Conservation (phyloP, 176 grass and related monocot genomes). For the Phragmites australis region DNA sequence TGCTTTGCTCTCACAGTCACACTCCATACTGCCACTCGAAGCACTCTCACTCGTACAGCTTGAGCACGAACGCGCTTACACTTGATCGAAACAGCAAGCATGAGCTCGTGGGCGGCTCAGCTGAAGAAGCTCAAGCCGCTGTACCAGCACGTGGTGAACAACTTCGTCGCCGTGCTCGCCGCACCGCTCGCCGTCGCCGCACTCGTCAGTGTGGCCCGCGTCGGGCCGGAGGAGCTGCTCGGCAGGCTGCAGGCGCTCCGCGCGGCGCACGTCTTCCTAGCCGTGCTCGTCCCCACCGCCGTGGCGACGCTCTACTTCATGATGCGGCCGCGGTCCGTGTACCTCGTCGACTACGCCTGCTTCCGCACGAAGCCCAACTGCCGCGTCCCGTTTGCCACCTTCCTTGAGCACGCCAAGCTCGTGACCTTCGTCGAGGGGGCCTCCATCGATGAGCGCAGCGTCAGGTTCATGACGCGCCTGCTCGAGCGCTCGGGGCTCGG, state of each 20-base stretch:
- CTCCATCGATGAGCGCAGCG: constrained; percentile 56
- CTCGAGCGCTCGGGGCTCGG: constrained; percentile 63
- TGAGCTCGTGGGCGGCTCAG: constrained; percentile 32
- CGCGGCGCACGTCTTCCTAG: constrained; percentile 36
- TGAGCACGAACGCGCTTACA: too few species aligned
- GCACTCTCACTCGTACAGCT: background rate
- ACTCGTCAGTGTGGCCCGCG: constrained; percentile 3
- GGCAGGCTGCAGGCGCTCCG: background rate
- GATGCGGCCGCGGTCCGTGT: constrained; percentile 58
- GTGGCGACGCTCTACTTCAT: constrained; percentile 44
- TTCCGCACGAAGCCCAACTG: constrained; percentile 53
- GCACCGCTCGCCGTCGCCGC: constrained; percentile 46
- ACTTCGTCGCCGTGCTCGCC: constrained; percentile 48
- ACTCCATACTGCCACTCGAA: background rate
- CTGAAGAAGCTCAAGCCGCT: constrained; percentile 47
- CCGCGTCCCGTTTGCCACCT: constrained; percentile 67
- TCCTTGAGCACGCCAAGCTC: constrained; percentile 66
- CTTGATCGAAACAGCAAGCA: background rate
- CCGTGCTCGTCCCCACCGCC: constrained; percentile 41
- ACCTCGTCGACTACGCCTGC: constrained; percentile 72
- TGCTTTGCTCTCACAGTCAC: background rate
- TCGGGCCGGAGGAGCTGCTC: constrained; percentile 47
- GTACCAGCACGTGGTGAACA: constrained; percentile 63
- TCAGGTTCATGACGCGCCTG: constrained; percentile 61
- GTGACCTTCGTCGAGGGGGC: constrained; percentile 49